Evolutionary conservation across 202 grass and related monocot species (phyloP).

Genomic region (Carex arenaria): DNA sequence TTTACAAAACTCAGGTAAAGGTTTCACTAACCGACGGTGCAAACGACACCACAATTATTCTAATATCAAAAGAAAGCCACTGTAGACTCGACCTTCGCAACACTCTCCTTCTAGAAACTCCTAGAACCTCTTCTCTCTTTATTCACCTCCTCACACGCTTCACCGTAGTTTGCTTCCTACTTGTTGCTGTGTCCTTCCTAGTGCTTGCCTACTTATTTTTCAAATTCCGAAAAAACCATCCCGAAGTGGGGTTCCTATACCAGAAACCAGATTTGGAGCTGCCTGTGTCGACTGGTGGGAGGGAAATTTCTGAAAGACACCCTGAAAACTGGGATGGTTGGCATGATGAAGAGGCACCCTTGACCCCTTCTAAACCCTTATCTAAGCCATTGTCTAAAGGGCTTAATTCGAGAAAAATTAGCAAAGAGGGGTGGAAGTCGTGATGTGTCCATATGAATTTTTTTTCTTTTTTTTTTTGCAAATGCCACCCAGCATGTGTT

Average conservation of each 20-base stretch:
- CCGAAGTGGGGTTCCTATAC: constrained; percentile 24
- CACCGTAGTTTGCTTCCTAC: constrained; percentile 33
- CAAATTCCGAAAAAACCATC: constrained; percentile 31
- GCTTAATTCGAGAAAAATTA: constrained; percentile 56
- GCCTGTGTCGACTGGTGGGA: constrained; percentile 56
- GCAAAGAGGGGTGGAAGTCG: constrained; percentile 91
- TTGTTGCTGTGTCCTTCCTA: constrained; percentile 36
- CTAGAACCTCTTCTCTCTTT: constrained; percentile 22
- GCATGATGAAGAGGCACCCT: constrained; percentile 79
- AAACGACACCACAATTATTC: constrained; percentile 49
- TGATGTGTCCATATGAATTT: constrained; percentile 28
- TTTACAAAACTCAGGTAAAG: constrained; percentile 38
- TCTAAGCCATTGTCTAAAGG: constrained; percentile 70
- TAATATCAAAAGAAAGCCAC: constrained; percentile 40
- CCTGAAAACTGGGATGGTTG: constrained; percentile 74
- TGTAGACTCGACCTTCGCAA: constrained; percentile 64
- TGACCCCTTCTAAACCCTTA: constrained; percentile 61
- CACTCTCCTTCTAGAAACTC: constrained; percentile 41
- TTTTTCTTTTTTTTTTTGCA: background rate
- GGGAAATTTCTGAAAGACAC: constrained; percentile 26
- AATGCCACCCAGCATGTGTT: background rate
- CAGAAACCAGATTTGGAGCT: constrained; percentile 52
- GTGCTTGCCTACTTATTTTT: constrained; percentile 38
- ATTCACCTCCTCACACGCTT: constrained; percentile 28
- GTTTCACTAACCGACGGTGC: constrained; percentile 36